Percentiles rank a stretch among this genome's conserved stretches.
Conservation (phyloP, 106 monocot species). For the Allium fistulosum region DNA sequence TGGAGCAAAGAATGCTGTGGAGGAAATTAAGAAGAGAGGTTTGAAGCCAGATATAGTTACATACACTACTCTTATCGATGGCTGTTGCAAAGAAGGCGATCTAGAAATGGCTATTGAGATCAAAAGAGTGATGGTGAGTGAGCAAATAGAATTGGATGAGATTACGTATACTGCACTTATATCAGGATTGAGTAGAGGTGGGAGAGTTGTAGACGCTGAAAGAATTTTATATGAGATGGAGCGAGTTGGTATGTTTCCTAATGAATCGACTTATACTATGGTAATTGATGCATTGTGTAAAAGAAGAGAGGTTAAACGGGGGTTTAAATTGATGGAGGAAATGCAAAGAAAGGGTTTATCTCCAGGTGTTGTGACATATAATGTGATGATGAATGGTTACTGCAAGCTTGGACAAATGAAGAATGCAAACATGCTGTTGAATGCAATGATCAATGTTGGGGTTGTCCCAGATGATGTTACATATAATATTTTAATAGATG, state of each 20-base stretch:
- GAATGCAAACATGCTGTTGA: constrained; percentile 71
- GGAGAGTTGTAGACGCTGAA: constrained; percentile 31
- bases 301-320: constrained; percentile 56
- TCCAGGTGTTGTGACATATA: constrained; percentile 70
- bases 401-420: constrained; percentile 89
- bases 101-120: constrained; percentile 33
- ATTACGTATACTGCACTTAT: constrained; percentile 74
- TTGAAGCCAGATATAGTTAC: constrained; percentile 70
- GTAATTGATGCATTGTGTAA: constrained; percentile 66
- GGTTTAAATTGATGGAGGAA: constrained; percentile 53
- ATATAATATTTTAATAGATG: constrained; percentile 74
- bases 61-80: constrained; percentile 80
- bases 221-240: constrained; percentile 53
- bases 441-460: constrained; percentile 78
- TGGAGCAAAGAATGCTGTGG: constrained; percentile 33
- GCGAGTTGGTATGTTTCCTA: constrained; percentile 38
- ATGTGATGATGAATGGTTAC: constrained; percentile 68
- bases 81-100: constrained; percentile 70
- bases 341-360: constrained; percentile 53
- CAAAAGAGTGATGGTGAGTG: constrained; percentile 39
- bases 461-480: constrained; percentile 84
- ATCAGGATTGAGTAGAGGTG: constrained; percentile 57
- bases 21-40: constrained; percentile 47
- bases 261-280: constrained; percentile 46
- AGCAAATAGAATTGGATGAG: constrained; percentile 53